phyloP scores from a whole-genome alignment of 192 early-diverging fungal genomes.

The Linnemannia elongata region DNA sequence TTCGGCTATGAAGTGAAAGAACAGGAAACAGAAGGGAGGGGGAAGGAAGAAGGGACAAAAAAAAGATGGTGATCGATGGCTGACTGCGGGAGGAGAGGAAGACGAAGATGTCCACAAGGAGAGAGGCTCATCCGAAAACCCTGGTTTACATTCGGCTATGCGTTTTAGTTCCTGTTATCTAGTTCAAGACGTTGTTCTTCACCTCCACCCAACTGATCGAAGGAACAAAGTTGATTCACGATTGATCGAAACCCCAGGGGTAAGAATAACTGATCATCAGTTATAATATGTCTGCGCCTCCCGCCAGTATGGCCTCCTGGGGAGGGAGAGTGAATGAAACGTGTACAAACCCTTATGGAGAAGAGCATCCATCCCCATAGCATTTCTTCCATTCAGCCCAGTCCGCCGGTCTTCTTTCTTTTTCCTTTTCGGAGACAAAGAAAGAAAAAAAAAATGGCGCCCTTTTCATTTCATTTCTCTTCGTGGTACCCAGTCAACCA shows the following conservation, averaged over 20 bases:
- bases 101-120: neutral
- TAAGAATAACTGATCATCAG: neutral
- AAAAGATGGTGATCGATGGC: neutral
- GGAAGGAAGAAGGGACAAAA: neutral
- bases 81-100: neutral
- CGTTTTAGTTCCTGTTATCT: no score
- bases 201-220: neutral
- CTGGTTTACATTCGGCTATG: neutral
- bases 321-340: neutral
- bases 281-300: neutral
- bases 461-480: neutral
- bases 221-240: constrained; percentile 26
- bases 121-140: neutral
- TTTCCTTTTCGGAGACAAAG: neutral
- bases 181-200: no score
- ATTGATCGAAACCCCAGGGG: neutral
- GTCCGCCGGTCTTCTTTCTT: neutral
- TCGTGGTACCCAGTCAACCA: constrained; percentile 1
- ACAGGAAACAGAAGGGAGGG: neutral
- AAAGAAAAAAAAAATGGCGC: neutral
- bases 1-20: no score
- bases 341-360: neutral
- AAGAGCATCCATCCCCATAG: neutral
- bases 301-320: neutral
- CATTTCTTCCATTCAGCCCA: neutral